Base-by-base conservation (phyloP, 768 basidiomycete species). In the Suillus luteus region DNA sequence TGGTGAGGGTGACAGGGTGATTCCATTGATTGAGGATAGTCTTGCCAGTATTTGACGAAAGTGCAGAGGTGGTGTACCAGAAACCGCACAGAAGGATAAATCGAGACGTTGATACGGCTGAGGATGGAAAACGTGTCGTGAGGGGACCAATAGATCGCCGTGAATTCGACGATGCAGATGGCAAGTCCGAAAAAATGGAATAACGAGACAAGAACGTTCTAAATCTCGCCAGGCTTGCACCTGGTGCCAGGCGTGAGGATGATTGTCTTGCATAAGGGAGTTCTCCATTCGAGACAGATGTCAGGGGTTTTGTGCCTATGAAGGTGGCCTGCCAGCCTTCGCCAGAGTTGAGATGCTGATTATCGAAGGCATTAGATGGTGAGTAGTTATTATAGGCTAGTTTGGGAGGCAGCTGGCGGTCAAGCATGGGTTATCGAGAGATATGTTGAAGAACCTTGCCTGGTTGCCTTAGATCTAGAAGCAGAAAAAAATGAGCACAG, bases 1-100 rank as follows among this genome's bases (percentile, higher is more conserved):
- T 93, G 44, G 97, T 99, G 72, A 99, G 87, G 66, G 97, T 99
- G 72, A 99, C 86, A 5, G 97, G 97, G 77, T 92, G 98, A 60
- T 88, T 86, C 78, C 98, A 99, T 69, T 91, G 89, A 68, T 83
- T 95, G 69, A 99, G 83, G 77, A 99, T 96, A 52, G 90, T 85
- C 75, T 99, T 99, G 63, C 96, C 97, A 1, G 96, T 98, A 73
- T 98, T 99, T 48, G 94, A 96, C 2, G 95, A 95, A 59, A 99
- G 77, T 1, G 96, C 96, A 7, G 95, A 97, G 4, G 90, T 88
- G 17, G 88, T 84, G 78, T 99, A 99, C 97, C 97, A 99, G 24
- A 99, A 81, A 19, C 81, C 77, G 73, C 97, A 99, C 40, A 96
- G 82, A 61, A 91, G 75, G 55, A 95, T 78, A 78, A 99, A 98